A percentile compares a stretch with the other conserved stretches of the same genome.
These are phyloP conservation scores for Lithospermum erythrorhizon DNA, from an alignment of 257 asterid genomes.

Conservation along the genomic window DNA sequence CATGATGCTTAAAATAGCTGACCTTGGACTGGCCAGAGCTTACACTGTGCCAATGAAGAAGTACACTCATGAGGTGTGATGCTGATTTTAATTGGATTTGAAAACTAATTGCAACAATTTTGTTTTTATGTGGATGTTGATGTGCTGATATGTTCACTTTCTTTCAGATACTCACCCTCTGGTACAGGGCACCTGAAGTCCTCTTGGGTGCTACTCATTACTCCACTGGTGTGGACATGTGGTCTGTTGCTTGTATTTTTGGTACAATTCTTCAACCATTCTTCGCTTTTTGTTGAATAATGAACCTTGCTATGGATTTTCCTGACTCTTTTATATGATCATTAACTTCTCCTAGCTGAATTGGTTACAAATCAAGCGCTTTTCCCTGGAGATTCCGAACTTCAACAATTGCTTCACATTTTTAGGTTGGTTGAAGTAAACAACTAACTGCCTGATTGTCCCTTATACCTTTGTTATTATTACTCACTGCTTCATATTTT, in stretches of 20 bases:
- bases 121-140: not conserved
- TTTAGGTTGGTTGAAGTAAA: conserved; percentile 51
- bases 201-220: conserved; percentile 92
- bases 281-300: not conserved
- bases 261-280: conserved; percentile 32
- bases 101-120: too few species aligned
- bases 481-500: not conserved
- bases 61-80: conserved; percentile 83
- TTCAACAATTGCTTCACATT: conserved; percentile 95
- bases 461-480: not conserved
- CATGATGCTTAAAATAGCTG: conserved; percentile 86
- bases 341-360: conserved; percentile 42
- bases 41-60: conserved; percentile 90
- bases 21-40: conserved; percentile 91
- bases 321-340: not conserved
- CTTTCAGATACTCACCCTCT: conserved; percentile 80
- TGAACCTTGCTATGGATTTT: not conserved
- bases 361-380: conserved; percentile 76
- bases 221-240: conserved; percentile 94
- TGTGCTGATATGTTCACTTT: conserved; percentile 3
- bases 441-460: not conserved
- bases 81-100: not conserved
- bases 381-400: conserved; percentile 94
- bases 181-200: conserved; percentile 99
- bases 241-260: conserved; percentile 97